A percentile compares a stretch with the other conserved stretches of the same genome.
Evolutionary conservation across 441 rosid genomes (phyloP).

Genomic region (Brassica balearica): DNA sequence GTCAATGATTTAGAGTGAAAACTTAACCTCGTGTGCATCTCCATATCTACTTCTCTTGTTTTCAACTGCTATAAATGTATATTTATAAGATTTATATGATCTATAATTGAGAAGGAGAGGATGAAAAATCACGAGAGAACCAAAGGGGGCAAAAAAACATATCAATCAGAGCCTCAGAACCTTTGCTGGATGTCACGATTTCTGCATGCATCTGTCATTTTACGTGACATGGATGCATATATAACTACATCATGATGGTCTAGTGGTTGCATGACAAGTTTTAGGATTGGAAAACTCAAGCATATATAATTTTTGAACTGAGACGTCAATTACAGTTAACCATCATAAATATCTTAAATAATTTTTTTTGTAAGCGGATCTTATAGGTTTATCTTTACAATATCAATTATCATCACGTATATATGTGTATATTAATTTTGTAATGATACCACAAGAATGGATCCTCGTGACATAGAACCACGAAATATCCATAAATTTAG

Average conservation of each 20-base stretch:
- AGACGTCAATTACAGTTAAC: not conserved
- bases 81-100: not conserved
- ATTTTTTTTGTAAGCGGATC: no score
- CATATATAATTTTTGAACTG: not conserved
- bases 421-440: not conserved
- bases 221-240: conserved; percentile 17
- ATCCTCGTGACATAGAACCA: not conserved
- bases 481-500: not conserved
- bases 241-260: not conserved
- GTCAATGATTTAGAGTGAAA: conserved; percentile 31
- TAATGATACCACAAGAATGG: not conserved
- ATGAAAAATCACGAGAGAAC: conserved; percentile 7
- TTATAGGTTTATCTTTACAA: not conserved
- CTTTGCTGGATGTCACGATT: conserved; percentile 35
- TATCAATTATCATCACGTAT: not conserved
- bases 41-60: conserved; percentile 12
- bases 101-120: conserved; percentile 5
- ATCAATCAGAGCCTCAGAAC: conserved; percentile 20
- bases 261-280: not conserved
- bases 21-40: conserved; percentile 49
- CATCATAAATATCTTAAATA: not conserved
- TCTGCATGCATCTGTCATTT: conserved; percentile 28
- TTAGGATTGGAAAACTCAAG: not conserved
- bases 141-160: conserved; percentile 31
- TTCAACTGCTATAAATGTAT: not conserved